Conservation (phyloP, 192 early-diverging fungal species). For the Gryganskiella cystojenkinii region DNA sequence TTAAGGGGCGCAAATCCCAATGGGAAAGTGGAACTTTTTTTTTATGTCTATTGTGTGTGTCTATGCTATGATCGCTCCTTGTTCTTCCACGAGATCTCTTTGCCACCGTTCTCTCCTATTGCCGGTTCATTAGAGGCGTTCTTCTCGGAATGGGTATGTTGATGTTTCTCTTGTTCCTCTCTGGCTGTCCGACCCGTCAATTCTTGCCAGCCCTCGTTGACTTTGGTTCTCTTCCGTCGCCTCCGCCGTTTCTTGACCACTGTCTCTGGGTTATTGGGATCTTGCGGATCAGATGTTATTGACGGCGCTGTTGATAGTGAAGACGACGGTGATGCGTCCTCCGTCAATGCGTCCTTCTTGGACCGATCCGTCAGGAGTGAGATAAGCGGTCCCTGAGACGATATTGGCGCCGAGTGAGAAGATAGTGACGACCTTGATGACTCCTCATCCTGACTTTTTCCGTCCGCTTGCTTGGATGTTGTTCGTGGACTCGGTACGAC, state of each 20-base stretch:
- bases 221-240: conserved; percentile 49
- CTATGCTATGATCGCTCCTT: conserved; percentile 4
- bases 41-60: too few species aligned
- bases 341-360: background rate
- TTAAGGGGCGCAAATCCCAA: too few species aligned
- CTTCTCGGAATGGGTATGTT: background rate
- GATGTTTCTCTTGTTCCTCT: conserved; percentile 34
- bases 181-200: conserved; percentile 47
- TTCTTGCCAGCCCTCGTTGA: conserved; percentile 52
- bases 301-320: background rate
- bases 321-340: background rate
- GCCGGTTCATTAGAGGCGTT: background rate
- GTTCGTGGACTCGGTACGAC: conserved; percentile 22
- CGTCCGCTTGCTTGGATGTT: background rate
- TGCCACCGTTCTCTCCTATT: conserved; percentile 44
- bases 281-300: background rate
- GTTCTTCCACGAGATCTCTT: conserved; percentile 45
- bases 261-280: background rate
- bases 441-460: background rate
- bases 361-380: conserved; percentile 38
- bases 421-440: background rate
- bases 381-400: conserved; percentile 32
- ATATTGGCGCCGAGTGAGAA: conserved; percentile 10
- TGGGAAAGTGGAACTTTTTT: too few species aligned
- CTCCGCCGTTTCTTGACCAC: conserved; percentile 30